Base-by-base conservation (phyloP, 768 basidiomycete species). In the Pleurotus tuoliensis region DNA sequence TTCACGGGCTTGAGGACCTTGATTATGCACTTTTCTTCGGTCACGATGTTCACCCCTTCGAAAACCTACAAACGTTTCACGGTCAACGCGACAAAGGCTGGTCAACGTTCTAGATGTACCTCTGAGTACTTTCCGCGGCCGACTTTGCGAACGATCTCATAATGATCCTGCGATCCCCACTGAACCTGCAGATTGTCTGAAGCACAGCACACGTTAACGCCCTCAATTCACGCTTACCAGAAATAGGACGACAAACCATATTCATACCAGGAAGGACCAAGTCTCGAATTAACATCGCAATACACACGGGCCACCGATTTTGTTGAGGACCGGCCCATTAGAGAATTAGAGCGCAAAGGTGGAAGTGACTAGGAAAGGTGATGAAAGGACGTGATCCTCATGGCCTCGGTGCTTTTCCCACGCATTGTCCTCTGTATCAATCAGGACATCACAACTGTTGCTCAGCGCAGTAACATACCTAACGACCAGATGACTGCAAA, bases 1-100 rank as follows among this genome's bases (percentile, higher is more conserved):
- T 98, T 98, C 40, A 98, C 95, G 0, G 96, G 96, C 72, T 98
- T 98, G 63, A 98, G 81, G 30, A 98, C 96, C 72, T 98, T 98
- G 77, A 98, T 94, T 72, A 96, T 96, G 71, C 94, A 95, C 74
- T 95, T 95, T 73, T 92, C 90, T 64, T 93, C 90, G 59, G 87
- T 89, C 51, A 90, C 84, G 59, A 94, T 86, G 69, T 95, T 92
- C 66, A 96, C 84, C 5, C 94, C 94, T 72, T 96, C 94, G 63
- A 96, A 96, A 58, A 93, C 91, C 91, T 92, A 64, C 3, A 54
- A 60, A 63, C 55, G 5, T 38, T 40, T 34, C 43, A 43, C 59
- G 58, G 40, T 58, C 49, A 59, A 62, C 25, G 46, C 39, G 49
- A 44, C 27, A 57, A 45, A 16, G 41, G 55, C 22, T n/a, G 43